phyloP scores from a whole-genome alignment of 2,329 filamentous ascomycete species.

The Venturia effusa region DNA sequence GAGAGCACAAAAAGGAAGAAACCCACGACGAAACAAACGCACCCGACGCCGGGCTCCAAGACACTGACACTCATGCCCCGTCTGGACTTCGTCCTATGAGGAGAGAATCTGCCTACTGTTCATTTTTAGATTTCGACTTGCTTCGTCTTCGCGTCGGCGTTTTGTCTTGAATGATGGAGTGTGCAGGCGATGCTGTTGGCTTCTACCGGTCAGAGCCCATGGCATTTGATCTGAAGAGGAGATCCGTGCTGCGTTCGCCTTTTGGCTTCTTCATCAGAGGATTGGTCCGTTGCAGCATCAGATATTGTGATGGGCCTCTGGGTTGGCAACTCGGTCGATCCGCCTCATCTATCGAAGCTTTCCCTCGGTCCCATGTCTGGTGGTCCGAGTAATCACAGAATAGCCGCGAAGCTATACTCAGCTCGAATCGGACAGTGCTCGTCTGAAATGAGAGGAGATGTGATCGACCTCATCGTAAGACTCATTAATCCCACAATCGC shows the following conservation, averaged over 20 bases:
- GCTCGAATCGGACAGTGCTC: neutral
- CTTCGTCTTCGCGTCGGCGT: neutral
- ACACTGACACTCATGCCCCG: neutral
- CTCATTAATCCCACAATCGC: neutral
- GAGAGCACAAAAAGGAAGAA: neutral
- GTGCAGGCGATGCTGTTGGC: neutral
- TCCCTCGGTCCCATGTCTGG: neutral
- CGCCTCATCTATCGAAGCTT: neutral
- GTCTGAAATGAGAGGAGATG: neutral
- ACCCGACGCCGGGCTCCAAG: neutral
- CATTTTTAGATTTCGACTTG: neutral
- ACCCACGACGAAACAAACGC: neutral
- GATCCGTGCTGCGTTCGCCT: neutral
- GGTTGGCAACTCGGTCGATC: neutral
- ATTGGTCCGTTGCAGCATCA: neutral
- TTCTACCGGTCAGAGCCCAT: neutral
- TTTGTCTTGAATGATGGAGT: neutral
- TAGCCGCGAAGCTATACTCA: neutral
- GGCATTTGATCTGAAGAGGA: neutral
- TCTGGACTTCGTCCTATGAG: neutral
- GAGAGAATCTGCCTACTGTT: neutral
- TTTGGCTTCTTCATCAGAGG: neutral
- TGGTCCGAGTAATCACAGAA: neutral
- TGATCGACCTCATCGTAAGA: neutral
- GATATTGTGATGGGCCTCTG: neutral